These are phyloP conservation scores for Pyronema domesticum DNA, from an alignment of 495 filamentous ascomycete genomes.

Conservation along the genomic window DNA sequence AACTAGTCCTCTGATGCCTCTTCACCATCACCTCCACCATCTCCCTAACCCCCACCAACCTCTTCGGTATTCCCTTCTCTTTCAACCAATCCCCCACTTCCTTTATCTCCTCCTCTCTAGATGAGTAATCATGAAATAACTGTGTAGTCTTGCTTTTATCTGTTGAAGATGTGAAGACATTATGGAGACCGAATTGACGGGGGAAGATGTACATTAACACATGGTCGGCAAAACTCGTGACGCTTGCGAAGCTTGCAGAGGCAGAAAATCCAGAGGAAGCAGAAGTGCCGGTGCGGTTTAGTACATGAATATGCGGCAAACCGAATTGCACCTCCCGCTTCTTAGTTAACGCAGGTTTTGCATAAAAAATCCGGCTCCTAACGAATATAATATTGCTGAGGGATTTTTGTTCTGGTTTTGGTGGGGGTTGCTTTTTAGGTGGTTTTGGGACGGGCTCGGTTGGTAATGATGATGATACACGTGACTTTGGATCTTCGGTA, in stretches of 20 bases:
- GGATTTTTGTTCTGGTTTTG: conserved; percentile 9
- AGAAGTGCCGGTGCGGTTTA: neutral
- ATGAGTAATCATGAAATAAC: conserved; percentile 61
- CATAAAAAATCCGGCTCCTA: conserved; percentile 74
- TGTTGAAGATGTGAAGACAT: conserved; percentile 61
- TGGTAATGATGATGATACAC: neutral
- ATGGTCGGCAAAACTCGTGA: conserved; percentile 37
- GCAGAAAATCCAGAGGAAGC: neutral
- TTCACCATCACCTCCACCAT: conserved; percentile 52
- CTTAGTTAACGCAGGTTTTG: conserved; percentile 47
- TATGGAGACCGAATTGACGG: conserved; percentile 72
- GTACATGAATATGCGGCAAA: conserved; percentile 52
- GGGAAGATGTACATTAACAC: conserved; percentile 91
- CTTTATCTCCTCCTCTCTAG: conserved; percentile 67
- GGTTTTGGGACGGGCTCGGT: neutral
- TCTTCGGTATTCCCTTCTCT: conserved; percentile 38
- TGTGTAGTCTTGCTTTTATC: conserved; percentile 47
- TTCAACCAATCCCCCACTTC: conserved; percentile 13
- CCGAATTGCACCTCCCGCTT: conserved; percentile 54
- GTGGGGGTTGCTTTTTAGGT: neutral
- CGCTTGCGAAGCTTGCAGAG: conserved; percentile 34
- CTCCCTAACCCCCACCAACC: conserved; percentile 46
- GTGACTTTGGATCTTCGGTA: too few species aligned
- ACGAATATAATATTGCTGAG: conserved; percentile 56
- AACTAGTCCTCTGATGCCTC: conserved; percentile 56